Base-by-base conservation (phyloP, 2,329 filamentous ascomycete genomes). In the Aureobasidium leucospermi region DNA sequence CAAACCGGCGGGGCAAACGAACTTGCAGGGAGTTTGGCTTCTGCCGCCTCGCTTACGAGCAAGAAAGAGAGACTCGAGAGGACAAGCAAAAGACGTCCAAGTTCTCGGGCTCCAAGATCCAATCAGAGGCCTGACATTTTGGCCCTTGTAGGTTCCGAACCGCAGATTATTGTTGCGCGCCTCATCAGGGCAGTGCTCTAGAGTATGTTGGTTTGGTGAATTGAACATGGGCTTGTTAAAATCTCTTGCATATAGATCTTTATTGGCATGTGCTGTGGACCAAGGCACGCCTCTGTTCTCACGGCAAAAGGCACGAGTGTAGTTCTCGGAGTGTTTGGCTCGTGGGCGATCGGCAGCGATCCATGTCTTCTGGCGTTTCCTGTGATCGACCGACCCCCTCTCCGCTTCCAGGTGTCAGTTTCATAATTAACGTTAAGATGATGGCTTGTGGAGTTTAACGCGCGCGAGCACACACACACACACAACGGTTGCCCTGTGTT, bases 341-440 rank as follows among this genome's bases (percentile, higher is more conserved):
- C 43, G 16, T 41, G 42, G 32, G 55, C 32, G 55, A 58, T 58
- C 55, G 42, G 32, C 55, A 48, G 42, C 32, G 43, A 39, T 58
- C 43, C 43, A 31, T 48, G 43, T 48, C 43, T 58, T 47, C 23
- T 58, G 55, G 55, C 55, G 42, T 39, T 36, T 48, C 28, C 36
- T 19, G 31, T 31, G 55, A 58, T 58, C 55, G 43, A 39, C 43
- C 42, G n/a, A 41, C 38, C 42, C 53, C 36, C 39, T 58, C 55
- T 58, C 55, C 55, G 34, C 55, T 58, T 48, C 32, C 39, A 39
- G 23, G 55, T 58, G 55, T 43, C 55, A 58, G 55, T 58, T 58
- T 58, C 55, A 58, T 29, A 39, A 48, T 48, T 58, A 32, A 48
- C 23, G 55, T 55, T 55, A 43, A 55, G 39, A 55, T 55, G 51